Evolutionary conservation across 305 asterid species (phyloP).

Genomic region (Rubia balearica): DNA sequence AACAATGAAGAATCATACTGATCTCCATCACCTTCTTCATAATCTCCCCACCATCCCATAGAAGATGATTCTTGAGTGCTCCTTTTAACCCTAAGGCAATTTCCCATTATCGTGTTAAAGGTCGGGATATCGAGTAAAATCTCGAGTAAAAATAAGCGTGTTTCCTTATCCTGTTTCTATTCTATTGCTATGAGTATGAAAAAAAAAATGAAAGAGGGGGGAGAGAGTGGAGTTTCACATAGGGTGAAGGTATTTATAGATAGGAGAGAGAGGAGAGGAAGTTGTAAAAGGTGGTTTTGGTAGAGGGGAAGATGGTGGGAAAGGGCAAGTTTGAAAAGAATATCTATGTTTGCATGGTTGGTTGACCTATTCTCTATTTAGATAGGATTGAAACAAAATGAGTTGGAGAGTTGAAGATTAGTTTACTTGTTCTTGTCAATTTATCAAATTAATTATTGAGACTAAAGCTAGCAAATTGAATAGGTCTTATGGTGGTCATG

Average conservation of each 20-base stretch:
- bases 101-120: conserved; percentile 17
- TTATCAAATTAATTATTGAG: not conserved
- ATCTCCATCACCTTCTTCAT: not conserved
- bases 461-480: conserved; percentile 3
- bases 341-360: conserved; percentile 12
- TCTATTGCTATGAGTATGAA: too few species aligned
- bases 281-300: not conserved
- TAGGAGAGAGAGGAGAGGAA: not conserved
- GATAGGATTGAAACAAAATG: conserved; percentile 6
- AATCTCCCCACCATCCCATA: conserved; percentile 14
- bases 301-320: conserved; percentile 15
- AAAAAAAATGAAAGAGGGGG: not conserved
- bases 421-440: not conserved
- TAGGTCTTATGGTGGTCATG: not conserved
- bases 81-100: conserved; percentile 14
- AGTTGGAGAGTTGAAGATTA: conserved; percentile 2
- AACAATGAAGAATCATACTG: conserved; percentile 4
- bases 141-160: not conserved
- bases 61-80: conserved; percentile 9
- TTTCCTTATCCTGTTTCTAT: too few species aligned
- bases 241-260: conserved; percentile 8
- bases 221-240: conserved; percentile 12
- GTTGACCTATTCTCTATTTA: conserved; percentile 19
- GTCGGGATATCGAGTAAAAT: not conserved
- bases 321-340: not conserved